phyloP scores from a whole-genome alignment of 768 basidiomycete genomes.

The Russula ochroleuca region DNA sequence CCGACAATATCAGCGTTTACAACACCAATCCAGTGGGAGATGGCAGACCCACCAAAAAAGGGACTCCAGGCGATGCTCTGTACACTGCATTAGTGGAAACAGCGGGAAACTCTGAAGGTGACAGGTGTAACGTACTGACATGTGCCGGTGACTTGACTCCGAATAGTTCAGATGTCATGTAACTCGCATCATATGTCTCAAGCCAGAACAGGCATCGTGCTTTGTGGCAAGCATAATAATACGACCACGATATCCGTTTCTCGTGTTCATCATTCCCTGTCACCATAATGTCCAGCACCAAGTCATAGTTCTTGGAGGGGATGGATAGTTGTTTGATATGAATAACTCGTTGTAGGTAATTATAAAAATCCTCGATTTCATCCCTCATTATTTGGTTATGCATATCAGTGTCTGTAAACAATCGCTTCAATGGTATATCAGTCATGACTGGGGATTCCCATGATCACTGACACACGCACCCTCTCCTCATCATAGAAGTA shows the following conservation, averaged over 20 bases:
- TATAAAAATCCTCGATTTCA: conserved; percentile 36
- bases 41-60: conserved; percentile 29
- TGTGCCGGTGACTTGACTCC: conserved; percentile 23
- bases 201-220: conserved; percentile 50
- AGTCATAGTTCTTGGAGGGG: conserved; percentile 28
- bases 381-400: conserved; percentile 35
- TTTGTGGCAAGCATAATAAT: conserved; percentile 50
- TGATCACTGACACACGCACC: conserved; percentile 34
- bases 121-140: conserved; percentile 18
- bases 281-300: conserved; percentile 29
- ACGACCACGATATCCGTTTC: conserved; percentile 31
- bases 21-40: not conserved
- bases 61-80: conserved; percentile 28
- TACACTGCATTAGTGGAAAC: not conserved
- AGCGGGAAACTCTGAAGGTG: too few relatives aligned
- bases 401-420: conserved; percentile 53
- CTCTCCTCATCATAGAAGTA: conserved; percentile 28
- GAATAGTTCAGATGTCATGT: conserved; percentile 32
- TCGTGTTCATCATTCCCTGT: conserved; percentile 33
- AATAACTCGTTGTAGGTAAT: not conserved
- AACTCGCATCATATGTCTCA: conserved; percentile 38
- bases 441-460: not conserved
- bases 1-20: conserved; percentile 7
- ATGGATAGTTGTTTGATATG: conserved; percentile 18
- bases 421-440: conserved; percentile 34